Base-by-base conservation (phyloP, 176 grass and related monocot species). In the Triticum dicoccoides region DNA sequence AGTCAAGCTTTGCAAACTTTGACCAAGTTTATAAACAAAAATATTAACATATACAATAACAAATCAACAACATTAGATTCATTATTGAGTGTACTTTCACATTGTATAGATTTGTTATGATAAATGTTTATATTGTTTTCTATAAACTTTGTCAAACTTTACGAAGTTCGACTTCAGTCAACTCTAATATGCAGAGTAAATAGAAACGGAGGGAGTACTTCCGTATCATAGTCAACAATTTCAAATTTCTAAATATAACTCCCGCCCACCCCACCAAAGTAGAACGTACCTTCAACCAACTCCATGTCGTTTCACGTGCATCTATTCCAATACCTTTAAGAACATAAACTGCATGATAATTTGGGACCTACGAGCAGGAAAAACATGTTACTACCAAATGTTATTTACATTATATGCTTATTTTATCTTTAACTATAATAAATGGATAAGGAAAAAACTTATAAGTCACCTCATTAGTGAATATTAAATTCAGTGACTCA, bases 251-350 rank as follows among this genome's bases (percentile, higher is more conserved):
- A 84, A 69, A 86, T 4, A 61, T 32, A 58, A 35, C 77, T 63
- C 39, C 11, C 3, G 24, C 18, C 42, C 3, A 2, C 18, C 33
- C 6, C 15, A 37, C 2, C 69, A 44, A 72, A 86, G 39, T 52
- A 73, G 15, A 79, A 33, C 61, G 41, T 89, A 94, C 95, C 92
- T 97, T 92, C 76, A 97, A 80, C 92, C 95, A 97, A 80, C 24
- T 24, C 95, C 95, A 97, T 77, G 86, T 35, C 20, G 73, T 87
- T 89, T 94, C 90, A 25, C 90, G 92, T 69, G 88, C 80, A 81
- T 94, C 42, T 72, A 76, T 84, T 8, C 29, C 52, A 54, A 89
- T 66, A 87, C 73, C 82, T 79, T 38, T 6, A 86, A 97, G 84
- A 24, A 91, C 11, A 83, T 77, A 80, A 86, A 83, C 5, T 71